Base-by-base conservation (phyloP, 2,329 filamentous ascomycete genomes). In the Penicillium sp. region DNA sequence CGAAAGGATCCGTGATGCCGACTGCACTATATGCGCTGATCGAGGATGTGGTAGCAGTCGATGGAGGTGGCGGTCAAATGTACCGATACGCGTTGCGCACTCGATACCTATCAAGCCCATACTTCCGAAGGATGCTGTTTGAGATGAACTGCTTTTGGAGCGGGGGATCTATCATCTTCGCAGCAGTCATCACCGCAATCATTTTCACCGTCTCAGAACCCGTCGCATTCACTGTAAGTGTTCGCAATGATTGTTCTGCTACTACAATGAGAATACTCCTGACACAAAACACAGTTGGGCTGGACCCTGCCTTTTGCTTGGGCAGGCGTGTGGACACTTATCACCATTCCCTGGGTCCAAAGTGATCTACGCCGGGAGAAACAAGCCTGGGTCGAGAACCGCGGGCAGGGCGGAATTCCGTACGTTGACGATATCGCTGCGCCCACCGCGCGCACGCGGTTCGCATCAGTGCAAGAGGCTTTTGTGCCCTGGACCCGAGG, bases 41-140 rank as follows among this genome's bases (percentile, higher is more conserved):
- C 27, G 87, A 90, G 72, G 87, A 90, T 66, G 81, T 89, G 24
- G 82, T 88, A 14, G 86, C 85, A 4, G 87, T 90, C 41, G 88
- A 89, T 67, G 87, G 85, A 19, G 82, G 81, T 3, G 87, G 85
- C 10, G 84, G 83, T 1, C 78, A 81, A 57, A 79, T 75, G 2
- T 87, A 82, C 62, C 77, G 84, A 46, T 76, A 80, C 64, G 80
- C 80, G 0, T 68, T 86, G 19, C 74, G 80, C 51, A 79, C 76
- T 40, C 75, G 84, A 61, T 86, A 85, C 62, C 75, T 81, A 13
- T 81, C 80, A 3, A 86, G 83, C 57, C 78, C 78, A 55, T 77
- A 79, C 54, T 86, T 87, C 65, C 75, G 83, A 46, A 75, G 75
- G 31, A 81, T 85, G 78, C 75, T 86, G 5, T 79, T 79, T 52